Conservation (phyloP, 805 yeast species). For the Yarrowia keelungensis region DNA sequence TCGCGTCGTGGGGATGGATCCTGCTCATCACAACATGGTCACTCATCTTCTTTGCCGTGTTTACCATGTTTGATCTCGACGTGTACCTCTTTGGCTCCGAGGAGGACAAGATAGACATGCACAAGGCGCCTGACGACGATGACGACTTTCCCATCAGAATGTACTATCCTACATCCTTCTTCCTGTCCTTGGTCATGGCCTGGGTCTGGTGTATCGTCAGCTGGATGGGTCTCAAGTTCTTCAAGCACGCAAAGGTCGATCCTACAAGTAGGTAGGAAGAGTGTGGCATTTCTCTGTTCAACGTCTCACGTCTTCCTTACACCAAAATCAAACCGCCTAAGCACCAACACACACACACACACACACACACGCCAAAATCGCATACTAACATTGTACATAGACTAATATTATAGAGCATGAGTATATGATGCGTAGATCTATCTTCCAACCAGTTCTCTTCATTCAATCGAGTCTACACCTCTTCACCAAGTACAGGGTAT, state of each 20-base stretch:
- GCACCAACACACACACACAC: no score
- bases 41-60: slow-evolving; percentile 38
- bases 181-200: slow-evolving; percentile 51
- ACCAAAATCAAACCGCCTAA: no score
- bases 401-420: slow-evolving; percentile 6
- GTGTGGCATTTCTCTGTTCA: no score
- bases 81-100: slow-evolving; percentile 4
- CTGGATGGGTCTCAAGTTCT: slow-evolving; percentile 82
- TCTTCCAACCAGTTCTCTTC: neutral
- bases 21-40: slow-evolving; percentile 40
- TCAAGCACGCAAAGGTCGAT: slow-evolving; percentile 76
- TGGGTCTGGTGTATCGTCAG: slow-evolving; percentile 78
- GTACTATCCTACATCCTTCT: slow-evolving; percentile 51
- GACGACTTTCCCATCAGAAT: slow-evolving; percentile 53
- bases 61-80: slow-evolving; percentile 36
- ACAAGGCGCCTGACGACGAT: slow-evolving; percentile 41
- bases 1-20: slow-evolving; percentile 38
- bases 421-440: no score
- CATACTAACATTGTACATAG: slow-evolving; percentile 31
- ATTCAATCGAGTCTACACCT: neutral
- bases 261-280: neutral
- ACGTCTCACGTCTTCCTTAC: no score
- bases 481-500: neutral
- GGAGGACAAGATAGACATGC: slow-evolving; percentile 41
- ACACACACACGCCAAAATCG: neutral